Base-by-base conservation (phyloP, 2,329 filamentous ascomycete species). In the Aspergillus tamarii region DNA sequence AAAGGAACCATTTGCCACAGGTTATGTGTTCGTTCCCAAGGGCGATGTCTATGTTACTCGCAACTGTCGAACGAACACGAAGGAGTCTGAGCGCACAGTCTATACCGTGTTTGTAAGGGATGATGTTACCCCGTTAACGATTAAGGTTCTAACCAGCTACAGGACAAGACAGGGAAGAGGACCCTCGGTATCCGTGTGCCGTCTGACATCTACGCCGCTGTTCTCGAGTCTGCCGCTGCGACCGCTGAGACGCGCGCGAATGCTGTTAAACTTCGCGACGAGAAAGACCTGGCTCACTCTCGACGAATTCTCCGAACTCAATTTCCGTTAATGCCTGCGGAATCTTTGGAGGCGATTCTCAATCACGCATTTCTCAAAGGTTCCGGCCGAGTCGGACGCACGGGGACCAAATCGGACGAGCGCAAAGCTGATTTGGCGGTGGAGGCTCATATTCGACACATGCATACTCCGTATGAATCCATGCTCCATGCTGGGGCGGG, bases 121-220 rank as follows among this genome's bases (percentile, higher is more conserved):
- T 26, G 10, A 43, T n/a, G 34, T 10, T 54, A 21, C 30, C 56
- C 23, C 21, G 53, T 16, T 30, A 32, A 12, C 30, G 14, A n/a
- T 63, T 57, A 64, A 55, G 28, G 11, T 45, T 30, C 50, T 67
- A 52, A 64, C 36, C 39, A 39, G 43, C n/a, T 21, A 14, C 59
- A 76, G 75, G 64, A 76, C 63, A 70, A 69, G 48, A 59, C 69
- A 41, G 74, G 71, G 36, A 77, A 75, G 61, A 70, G 64, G 34
- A 69, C 68, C 34, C 64, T 81, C 19, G 83, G 83, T 16, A 73
- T 85, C 23, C 79, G 81, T 45, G 76, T 83, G 4, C 82, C 81
- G 0, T 67, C 66, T 19, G 68, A 70, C 8, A 76, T 84, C 26
- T 68, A 82, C 60, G 60, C 69, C 8, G 64, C 73, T 10, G 82